Evolutionary conservation across 805 yeast species (phyloP).

Genomic region (Lipomyces mesembrius): DNA sequence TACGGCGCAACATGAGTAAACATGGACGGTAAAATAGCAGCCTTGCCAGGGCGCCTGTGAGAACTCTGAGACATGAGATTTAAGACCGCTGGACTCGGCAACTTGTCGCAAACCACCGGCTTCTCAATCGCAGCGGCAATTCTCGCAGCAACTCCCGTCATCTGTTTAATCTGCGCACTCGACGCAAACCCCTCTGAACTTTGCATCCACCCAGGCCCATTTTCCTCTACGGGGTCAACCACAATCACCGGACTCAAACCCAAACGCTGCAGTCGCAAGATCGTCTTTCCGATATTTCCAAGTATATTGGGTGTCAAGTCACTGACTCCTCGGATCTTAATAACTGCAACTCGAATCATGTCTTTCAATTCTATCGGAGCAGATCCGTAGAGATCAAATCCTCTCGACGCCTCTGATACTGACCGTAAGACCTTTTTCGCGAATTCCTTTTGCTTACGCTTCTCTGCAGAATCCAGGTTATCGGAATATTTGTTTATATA

Average conservation of each 20-base stretch:
- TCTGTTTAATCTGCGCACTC: conserved; percentile 16
- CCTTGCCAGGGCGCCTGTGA: conserved; percentile 11
- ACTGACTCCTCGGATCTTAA: conserved; percentile 54
- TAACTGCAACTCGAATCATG: conserved; percentile 55
- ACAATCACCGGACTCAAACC: conserved; percentile 79
- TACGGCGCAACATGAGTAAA: conserved; percentile 15
- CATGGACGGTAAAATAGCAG: conserved; percentile 23
- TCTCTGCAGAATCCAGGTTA: conserved; percentile 39
- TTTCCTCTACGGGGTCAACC: conserved; percentile 52
- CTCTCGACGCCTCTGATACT: conserved; percentile 41
- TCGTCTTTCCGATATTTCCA: conserved; percentile 59
- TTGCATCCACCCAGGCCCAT: conserved; percentile 23
- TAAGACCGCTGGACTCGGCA: background rate
- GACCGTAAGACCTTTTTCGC: conserved; percentile 44
- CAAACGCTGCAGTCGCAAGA: conserved; percentile 58
- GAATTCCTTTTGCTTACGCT: conserved; percentile 47
- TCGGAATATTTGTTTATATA: conserved; percentile 71
- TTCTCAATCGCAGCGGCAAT: conserved; percentile 19
- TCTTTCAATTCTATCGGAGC: conserved; percentile 43
- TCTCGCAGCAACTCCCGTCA: conserved; percentile 16
- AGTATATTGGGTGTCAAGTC: conserved; percentile 46
- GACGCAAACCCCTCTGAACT: conserved; percentile 16
- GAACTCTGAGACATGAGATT: background rate
- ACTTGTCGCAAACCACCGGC: conserved; percentile 19
- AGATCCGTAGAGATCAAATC: conserved; percentile 42